These are phyloP conservation scores for Pseudogymnoascus sp. DNA, from an alignment of 2,329 filamentous ascomycete species.

Conservation along the genomic window DNA sequence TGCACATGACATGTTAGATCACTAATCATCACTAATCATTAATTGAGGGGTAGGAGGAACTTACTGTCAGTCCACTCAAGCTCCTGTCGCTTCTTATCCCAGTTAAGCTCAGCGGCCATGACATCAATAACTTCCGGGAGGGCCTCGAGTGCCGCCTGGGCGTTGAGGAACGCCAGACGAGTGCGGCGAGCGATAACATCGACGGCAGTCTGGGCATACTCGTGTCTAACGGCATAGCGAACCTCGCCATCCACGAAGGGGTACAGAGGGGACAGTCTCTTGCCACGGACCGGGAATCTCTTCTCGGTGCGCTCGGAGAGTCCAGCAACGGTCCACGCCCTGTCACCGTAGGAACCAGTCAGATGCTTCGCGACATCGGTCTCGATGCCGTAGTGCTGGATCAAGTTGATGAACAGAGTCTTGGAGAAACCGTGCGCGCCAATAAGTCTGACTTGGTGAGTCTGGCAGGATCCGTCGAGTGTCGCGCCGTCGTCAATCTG, in stretches of 20 bases:
- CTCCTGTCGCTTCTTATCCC: conserved; percentile 63
- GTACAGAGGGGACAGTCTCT: conserved; percentile 70
- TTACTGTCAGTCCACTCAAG: conserved; percentile 66
- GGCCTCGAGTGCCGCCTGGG: conserved; percentile 76
- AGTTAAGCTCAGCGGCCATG: conserved; percentile 74
- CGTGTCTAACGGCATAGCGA: conserved; percentile 74
- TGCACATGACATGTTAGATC: conserved; percentile 23
- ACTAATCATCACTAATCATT: conserved; percentile 11
- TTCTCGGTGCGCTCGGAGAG: conserved; percentile 66
- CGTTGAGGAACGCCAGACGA: conserved; percentile 77
- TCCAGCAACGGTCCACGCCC: conserved; percentile 78
- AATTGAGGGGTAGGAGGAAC: conserved; percentile 9
- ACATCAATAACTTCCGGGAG: conserved; percentile 76
- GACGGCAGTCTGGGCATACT: conserved; percentile 80
- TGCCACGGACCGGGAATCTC: conserved; percentile 73
- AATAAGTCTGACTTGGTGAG: conserved; percentile 68
- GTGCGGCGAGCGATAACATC: conserved; percentile 79
- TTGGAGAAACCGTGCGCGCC: conserved; percentile 80
- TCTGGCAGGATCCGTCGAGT: conserved; percentile 67
- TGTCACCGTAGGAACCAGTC: conserved; percentile 76
- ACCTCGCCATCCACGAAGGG: conserved; percentile 86
- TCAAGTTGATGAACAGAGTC: conserved; percentile 84
- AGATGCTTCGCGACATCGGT: conserved; percentile 84
- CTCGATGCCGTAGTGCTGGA: conserved; percentile 83
- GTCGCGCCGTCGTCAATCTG: conserved; percentile 61